Evolutionary conservation across 257 asterid genomes (phyloP).

Genomic region (Solanum piurae): DNA sequence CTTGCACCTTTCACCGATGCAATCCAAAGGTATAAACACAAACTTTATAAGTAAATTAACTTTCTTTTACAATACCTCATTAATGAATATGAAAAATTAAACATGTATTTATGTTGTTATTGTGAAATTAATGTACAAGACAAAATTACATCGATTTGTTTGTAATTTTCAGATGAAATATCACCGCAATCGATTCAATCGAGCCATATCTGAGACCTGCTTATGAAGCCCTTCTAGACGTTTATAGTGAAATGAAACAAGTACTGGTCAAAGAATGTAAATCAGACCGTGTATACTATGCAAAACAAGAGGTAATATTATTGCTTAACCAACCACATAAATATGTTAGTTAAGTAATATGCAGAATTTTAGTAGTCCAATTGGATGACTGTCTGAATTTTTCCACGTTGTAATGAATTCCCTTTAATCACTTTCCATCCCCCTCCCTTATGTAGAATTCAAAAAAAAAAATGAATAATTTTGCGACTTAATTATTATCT

Average conservation of each 20-base stretch:
- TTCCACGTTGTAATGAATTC: too few relatives aligned
- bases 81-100: not conserved
- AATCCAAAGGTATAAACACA: not conserved
- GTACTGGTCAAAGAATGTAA: slow-evolving; percentile 1
- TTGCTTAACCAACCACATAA: not conserved
- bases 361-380: too few relatives aligned
- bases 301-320: not conserved
- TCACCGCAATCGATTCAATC: slow-evolving; percentile 7
- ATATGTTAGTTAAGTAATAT: too few relatives aligned
- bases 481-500: too few relatives aligned
- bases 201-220: slow-evolving; percentile 15
- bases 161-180: slow-evolving; percentile 10
- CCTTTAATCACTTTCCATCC: not conserved
- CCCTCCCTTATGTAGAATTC: not conserved
- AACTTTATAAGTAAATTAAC: not conserved
- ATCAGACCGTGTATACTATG: not conserved
- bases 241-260: not conserved
- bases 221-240: slow-evolving; percentile 4
- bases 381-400: too few relatives aligned
- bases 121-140: not conserved
- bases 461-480: too few relatives aligned
- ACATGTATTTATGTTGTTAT: not conserved
- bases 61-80: not conserved
- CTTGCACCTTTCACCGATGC: not conserved
- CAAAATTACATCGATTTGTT: too few relatives aligned